phyloP scores from a whole-genome alignment of 2,329 filamentous ascomycete species.

The Aspergillus neoniger region DNA sequence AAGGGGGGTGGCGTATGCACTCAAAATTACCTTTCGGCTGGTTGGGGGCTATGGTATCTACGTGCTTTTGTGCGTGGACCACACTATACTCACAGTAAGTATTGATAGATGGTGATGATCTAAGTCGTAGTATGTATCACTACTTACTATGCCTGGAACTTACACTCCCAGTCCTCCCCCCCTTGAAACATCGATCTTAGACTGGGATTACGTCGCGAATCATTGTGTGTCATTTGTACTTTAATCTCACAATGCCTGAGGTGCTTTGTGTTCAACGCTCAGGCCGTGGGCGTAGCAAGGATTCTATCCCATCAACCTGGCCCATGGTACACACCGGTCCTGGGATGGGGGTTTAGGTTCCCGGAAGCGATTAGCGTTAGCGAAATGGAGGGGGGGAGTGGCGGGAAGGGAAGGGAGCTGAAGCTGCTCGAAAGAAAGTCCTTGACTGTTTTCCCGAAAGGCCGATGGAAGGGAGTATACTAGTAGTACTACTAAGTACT shows the following conservation, averaged over 20 bases:
- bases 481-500: too few species aligned
- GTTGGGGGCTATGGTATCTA: too few species aligned
- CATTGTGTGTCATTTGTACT: neutral
- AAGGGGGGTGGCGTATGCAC: too few species aligned
- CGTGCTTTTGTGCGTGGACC: too few species aligned
- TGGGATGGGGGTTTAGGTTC: neutral
- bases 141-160: neutral
- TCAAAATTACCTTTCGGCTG: too few species aligned
- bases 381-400: neutral
- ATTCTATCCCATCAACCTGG: slow-evolving; percentile 23
- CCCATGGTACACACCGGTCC: slow-evolving; percentile 7
- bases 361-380: slow-evolving; percentile 8
- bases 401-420: neutral
- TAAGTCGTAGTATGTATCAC: neutral
- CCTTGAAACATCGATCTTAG: neutral
- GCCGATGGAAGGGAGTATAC: too few species aligned
- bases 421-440: neutral
- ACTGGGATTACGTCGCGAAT: neutral
- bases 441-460: neutral
- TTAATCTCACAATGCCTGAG: neutral
- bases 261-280: neutral
- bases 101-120: neutral
- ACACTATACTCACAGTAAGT: too few species aligned
- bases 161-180: too few species aligned
- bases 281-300: slow-evolving; percentile 10